Evolutionary conservation across 495 filamentous ascomycete genomes (phyloP).

Genomic region (Mycothermus thermophilus): DNA sequence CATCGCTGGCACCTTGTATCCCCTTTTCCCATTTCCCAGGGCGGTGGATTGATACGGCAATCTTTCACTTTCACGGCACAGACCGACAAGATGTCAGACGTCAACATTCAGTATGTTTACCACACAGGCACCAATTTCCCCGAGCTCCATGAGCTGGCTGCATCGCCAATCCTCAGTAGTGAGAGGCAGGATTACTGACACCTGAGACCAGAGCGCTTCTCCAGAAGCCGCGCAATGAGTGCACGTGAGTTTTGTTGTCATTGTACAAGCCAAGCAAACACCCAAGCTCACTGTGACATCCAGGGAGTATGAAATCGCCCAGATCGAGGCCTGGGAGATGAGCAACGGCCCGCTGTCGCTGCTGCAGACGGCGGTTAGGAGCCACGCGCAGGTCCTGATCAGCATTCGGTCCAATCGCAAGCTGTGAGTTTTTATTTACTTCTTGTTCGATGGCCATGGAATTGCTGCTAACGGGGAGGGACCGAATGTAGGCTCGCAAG

Average conservation of each 20-base stretch:
- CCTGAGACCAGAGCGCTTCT: slow-evolving; percentile 16
- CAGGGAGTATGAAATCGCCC: slow-evolving; percentile 20
- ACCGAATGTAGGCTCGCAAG: slow-evolving; percentile 28
- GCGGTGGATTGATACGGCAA: neutral
- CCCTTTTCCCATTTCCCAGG: slow-evolving; percentile 1
- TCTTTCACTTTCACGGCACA: neutral
- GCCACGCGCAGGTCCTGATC: slow-evolving; percentile 79
- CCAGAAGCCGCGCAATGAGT: slow-evolving; percentile 19
- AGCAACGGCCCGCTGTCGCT: slow-evolving; percentile 45
- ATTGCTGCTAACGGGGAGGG: too few species aligned
- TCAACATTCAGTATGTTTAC: slow-evolving; percentile 16
- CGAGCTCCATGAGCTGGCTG: too few species aligned
- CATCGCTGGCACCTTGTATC: neutral
- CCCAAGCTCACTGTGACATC: too few species aligned
- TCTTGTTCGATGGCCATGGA: too few species aligned
- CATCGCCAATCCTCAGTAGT: too few species aligned
- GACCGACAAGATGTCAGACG: slow-evolving; percentile 13
- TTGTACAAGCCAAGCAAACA: too few species aligned
- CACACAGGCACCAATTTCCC: too few species aligned
- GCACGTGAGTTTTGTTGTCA: slow-evolving; percentile 19
- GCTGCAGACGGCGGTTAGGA: slow-evolving; percentile 79
- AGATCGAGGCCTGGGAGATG: slow-evolving; percentile 20
- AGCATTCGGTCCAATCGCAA: slow-evolving; percentile 88
- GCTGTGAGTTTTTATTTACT: slow-evolving; percentile 16
- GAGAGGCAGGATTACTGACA: too few species aligned